Evolutionary conservation across 257 asterid species (phyloP), one percentile per base, ranked within the genome.

Genomic region (Petrea volubilis): DNA sequence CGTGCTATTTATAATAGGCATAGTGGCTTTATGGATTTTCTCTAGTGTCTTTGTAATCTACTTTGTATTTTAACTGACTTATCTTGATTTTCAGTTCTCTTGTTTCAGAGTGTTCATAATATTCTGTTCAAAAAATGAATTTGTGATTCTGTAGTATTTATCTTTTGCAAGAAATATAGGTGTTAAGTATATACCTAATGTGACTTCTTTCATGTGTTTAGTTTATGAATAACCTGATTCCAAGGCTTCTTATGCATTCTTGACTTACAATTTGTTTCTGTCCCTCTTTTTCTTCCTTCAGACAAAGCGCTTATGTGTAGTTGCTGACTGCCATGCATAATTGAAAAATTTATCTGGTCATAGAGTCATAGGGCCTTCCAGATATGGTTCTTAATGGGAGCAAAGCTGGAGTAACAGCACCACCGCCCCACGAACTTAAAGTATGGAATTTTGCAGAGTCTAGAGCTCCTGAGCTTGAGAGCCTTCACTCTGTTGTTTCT

Each of bases 371-470:
- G n/a, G n/a, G n/a, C 43, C 44, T 21, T 51, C 71, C 11, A 58
- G 68, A 31, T 65, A 85, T 87, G 90, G 78, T 62, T 64, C 14
- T 72, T 34, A 72, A 70, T 61, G 77, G 77, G 40, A 73, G 75
- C 55, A 88, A 79, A 78, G 46, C 69, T 62, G 86, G 74, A 64
- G 73, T 61, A 33, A 28, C 86, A 47, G 55, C 76, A 67, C 86
- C 82, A 72, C 82, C 84, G 1, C 98, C 96, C 4, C 87, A 80
- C 31, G 91, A 89, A 64, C 86, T 93, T 21, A 71, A 68, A 60
- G 96, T 93, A 76, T 72, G 80, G 77, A 90, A 84, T 73, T 93
- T 90, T 76, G 91, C 81, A 0, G 94, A 88, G 75, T 83, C 97
- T 77, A 87, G 97, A 63, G 89, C 96, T 57, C 57, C 91, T 64